Conservation (phyloP, 1,284 basidiomycete species). For the Pyrrhoderma lamaoense region DNA sequence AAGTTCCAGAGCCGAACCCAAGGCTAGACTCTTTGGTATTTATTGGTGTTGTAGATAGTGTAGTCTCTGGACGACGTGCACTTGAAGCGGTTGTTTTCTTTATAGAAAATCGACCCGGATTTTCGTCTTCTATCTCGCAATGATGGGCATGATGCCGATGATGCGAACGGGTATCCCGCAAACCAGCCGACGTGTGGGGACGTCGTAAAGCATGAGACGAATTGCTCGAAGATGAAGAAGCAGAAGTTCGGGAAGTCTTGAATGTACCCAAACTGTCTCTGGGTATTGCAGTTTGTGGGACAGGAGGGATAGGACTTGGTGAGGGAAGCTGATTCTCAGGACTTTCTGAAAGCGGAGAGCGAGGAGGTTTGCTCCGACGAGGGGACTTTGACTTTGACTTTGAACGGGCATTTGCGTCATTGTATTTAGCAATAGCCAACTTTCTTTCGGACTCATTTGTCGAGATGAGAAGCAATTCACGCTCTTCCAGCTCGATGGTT, state of each 20-base stretch:
- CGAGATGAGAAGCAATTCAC: constrained; percentile 56
- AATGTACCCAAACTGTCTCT: constrained; percentile 8
- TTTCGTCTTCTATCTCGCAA: constrained; percentile 12
- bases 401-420: constrained; percentile 33
- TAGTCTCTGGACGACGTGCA: constrained; percentile 14
- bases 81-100: constrained; percentile 1
- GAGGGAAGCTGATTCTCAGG: constrained; percentile 11
- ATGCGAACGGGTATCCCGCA: constrained; percentile 39
- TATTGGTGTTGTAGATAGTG: constrained; percentile 3
- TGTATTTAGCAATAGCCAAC: constrained; percentile 55
- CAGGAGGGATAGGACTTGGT: constrained; percentile 10
- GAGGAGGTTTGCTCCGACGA: constrained; percentile 26
- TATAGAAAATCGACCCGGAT: constrained; percentile 3
- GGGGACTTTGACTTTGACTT: constrained; percentile 51
- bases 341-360: constrained; percentile 7
- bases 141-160: constrained; percentile 15
- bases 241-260: constrained; percentile 1
- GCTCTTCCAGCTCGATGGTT: constrained; percentile 58
- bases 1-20: too few relatives aligned
- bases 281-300: constrained; percentile 10
- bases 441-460: constrained; percentile 64
- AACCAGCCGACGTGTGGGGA: constrained; percentile 65
- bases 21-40: constrained; percentile 4
- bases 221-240: constrained; percentile 4
- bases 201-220: constrained; percentile 27